phyloP scores from a whole-genome alignment of 805 yeast species.

The Groenewaldozyma salmanticensis region DNA sequence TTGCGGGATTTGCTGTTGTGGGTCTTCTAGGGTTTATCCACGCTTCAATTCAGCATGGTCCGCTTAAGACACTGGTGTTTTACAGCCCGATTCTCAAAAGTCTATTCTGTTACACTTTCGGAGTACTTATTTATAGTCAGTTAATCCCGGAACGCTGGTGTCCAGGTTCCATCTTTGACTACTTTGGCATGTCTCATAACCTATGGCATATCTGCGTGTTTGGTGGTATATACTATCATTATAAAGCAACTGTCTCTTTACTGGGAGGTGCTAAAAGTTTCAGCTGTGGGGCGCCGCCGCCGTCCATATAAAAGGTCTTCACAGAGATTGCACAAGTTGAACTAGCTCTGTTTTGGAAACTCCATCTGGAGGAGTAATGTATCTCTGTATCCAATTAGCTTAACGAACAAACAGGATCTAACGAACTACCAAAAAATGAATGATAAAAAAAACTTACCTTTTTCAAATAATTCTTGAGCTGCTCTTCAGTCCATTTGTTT shows the following conservation, averaged over 20 bases:
- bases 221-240: conserved; percentile 84
- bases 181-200: conserved; percentile 82
- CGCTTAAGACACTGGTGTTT: conserved; percentile 39
- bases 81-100: conserved; percentile 66
- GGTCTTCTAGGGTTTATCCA: conserved; percentile 61
- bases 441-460: conserved; percentile 14
- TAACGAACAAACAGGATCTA: not conserved
- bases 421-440: too few relatives aligned
- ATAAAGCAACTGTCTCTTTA: conserved; percentile 67
- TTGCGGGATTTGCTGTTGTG: conserved; percentile 63
- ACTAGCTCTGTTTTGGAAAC: conserved; percentile 13
- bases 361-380: conserved; percentile 16
- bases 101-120: conserved; percentile 63
- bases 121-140: conserved; percentile 81
- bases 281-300: conserved; percentile 11
- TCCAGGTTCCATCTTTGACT: conserved; percentile 29
- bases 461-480: conserved; percentile 13
- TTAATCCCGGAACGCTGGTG: conserved; percentile 78
- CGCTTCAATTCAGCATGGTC: conserved; percentile 47
- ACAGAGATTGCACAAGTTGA: conserved; percentile 9
- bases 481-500: conserved; percentile 13
- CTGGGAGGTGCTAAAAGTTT: conserved; percentile 34
- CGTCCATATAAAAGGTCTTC: not conserved
- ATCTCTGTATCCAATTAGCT: conserved; percentile 10
- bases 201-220: conserved; percentile 91